A percentile compares a stretch with the other conserved stretches of the same genome.
Conservation (phyloP, 495 filamentous ascomycete species). For the Neurospora sp. region DNA sequence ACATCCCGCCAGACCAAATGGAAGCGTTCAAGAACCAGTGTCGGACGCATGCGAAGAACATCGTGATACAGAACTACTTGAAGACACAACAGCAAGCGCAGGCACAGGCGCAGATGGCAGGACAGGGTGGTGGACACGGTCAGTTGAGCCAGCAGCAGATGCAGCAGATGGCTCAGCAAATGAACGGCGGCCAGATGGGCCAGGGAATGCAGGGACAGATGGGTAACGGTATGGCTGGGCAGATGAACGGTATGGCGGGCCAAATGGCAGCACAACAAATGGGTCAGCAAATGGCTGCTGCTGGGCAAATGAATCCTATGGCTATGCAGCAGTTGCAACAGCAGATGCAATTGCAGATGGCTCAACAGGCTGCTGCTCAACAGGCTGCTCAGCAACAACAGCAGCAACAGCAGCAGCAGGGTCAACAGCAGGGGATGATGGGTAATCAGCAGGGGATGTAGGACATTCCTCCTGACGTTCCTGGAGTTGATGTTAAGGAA, state of each 20-base stretch:
- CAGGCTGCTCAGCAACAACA: not conserved
- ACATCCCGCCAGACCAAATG: constrained; percentile 23
- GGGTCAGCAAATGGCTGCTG: not conserved
- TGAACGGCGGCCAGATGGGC: not conserved
- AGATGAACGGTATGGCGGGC: not conserved
- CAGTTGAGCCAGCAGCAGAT: not conserved
- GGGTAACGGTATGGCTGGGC: constrained; percentile 1
- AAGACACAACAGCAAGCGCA: constrained; percentile 28
- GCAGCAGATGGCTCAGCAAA: not conserved
- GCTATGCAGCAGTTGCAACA: not conserved
- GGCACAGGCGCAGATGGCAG: constrained; percentile 18
- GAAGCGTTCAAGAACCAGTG: constrained; percentile 22
- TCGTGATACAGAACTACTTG: constrained; percentile 5
- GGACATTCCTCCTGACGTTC: not conserved
- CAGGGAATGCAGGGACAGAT: not conserved
- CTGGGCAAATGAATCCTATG: not conserved
- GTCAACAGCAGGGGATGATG: constrained; percentile 13
- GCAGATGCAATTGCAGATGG: not conserved
- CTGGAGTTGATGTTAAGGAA: not conserved
- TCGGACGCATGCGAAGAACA: constrained; percentile 11
- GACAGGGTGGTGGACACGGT: constrained; percentile 1
- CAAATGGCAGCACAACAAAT: not conserved
- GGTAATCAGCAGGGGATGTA: constrained; percentile 1
- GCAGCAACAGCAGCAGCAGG: constrained; percentile 1
- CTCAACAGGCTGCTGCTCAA: constrained; percentile 10